A percentile compares a stretch with the other conserved stretches of the same genome.
Conservation (phyloP, 306 rosid species). For the Myrica gale region DNA sequence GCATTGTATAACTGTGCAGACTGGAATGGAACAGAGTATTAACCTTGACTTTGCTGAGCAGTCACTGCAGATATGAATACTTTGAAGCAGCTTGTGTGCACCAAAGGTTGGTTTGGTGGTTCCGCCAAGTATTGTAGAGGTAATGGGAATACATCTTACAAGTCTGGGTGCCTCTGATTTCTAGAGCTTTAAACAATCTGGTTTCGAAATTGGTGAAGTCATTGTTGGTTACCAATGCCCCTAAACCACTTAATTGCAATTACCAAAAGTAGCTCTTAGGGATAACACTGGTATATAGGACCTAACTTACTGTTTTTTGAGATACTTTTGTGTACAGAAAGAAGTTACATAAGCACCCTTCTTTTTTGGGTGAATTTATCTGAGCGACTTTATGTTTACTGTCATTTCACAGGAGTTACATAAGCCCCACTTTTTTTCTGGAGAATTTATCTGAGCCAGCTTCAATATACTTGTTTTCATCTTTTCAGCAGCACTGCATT, state of each 20-base stretch:
- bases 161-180: not conserved
- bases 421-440: not conserved
- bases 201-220: not conserved
- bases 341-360: not conserved
- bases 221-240: not conserved
- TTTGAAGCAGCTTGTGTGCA: constrained; percentile 38
- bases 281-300: not conserved
- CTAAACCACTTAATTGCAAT: not conserved
- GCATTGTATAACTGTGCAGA: not conserved
- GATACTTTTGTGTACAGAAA: constrained; percentile 3
- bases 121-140: constrained; percentile 47
- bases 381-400: constrained; percentile 9
- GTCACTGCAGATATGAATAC: constrained; percentile 40
- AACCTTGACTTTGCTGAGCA: constrained; percentile 19
- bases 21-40: constrained; percentile 13
- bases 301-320: constrained; percentile 3
- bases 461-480: constrained; percentile 23
- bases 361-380: constrained; percentile 4
- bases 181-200: not conserved
- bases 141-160: constrained; percentile 24
- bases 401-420: not conserved
- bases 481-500: constrained; percentile 42
- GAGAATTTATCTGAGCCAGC: constrained; percentile 9
- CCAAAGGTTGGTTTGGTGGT: constrained; percentile 25
- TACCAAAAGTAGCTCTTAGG: not conserved